phyloP scores from a whole-genome alignment of 2,329 filamentous ascomycete genomes.

The Graphilbum sp. region DNA sequence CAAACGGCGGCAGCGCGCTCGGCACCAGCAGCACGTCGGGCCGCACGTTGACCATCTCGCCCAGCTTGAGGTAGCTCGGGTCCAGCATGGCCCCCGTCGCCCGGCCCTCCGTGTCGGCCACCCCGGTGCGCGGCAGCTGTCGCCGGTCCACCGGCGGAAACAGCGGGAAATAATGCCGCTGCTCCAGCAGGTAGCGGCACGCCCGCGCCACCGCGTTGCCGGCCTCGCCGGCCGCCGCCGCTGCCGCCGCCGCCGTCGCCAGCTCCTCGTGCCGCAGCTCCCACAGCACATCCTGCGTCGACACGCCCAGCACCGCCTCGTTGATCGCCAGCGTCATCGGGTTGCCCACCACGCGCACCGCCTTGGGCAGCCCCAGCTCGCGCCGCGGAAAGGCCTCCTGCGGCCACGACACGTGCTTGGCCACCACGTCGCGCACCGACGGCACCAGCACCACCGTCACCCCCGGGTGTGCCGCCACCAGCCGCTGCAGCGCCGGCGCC shows the following conservation, averaged over 20 bases:
- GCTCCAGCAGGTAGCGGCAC: slow-evolving; percentile 66
- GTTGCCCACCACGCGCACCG: slow-evolving; percentile 67
- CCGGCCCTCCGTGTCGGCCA: slow-evolving; percentile 37
- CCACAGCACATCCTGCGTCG: slow-evolving; percentile 67
- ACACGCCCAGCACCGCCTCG: slow-evolving; percentile 68
- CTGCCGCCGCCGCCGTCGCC: too few relatives aligned
- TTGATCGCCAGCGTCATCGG: slow-evolving; percentile 83
- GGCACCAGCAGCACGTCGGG: slow-evolving; percentile 77
- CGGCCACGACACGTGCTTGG: slow-evolving; percentile 77
- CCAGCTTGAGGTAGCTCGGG: slow-evolving; percentile 68
- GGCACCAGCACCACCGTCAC: slow-evolving; percentile 74
- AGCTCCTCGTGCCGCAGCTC: slow-evolving; percentile 66
- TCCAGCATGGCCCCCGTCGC: slow-evolving; percentile 68
- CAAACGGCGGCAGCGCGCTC: slow-evolving; percentile 70
- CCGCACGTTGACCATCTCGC: slow-evolving; percentile 73
- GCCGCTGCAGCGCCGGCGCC: slow-evolving; percentile 52
- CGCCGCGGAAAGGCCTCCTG: slow-evolving; percentile 45
- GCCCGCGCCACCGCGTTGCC: slow-evolving; percentile 54
- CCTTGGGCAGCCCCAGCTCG: slow-evolving; percentile 64
- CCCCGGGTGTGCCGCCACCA: slow-evolving; percentile 52
- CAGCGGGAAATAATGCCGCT: slow-evolving; percentile 79
- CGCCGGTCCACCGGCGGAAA: slow-evolving; percentile 65
- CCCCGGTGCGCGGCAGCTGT: slow-evolving; percentile 48
- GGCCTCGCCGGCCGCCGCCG: slow-evolving; percentile 29
- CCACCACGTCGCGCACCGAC: slow-evolving; percentile 66